These are phyloP conservation scores for Avena sativa DNA, from an alignment of 176 grass and related monocot species.

Conservation along the genomic window DNA sequence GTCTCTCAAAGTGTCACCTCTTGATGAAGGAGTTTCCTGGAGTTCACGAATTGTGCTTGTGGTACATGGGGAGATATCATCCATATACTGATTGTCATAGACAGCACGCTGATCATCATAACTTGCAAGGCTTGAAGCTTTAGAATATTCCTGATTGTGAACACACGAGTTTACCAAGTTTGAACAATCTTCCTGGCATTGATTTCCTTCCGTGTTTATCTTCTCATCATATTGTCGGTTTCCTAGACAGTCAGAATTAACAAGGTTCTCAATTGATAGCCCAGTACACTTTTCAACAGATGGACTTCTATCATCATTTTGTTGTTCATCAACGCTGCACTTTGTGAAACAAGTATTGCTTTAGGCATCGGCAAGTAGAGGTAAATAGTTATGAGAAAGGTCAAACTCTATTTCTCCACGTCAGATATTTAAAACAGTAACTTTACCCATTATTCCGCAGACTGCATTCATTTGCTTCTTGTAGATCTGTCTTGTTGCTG, in stretches of 20 bases:
- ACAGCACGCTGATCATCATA: conserved; percentile 36
- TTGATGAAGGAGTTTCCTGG: conserved; percentile 55
- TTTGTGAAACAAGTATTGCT: conserved; percentile 36
- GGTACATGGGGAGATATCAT: conserved; percentile 58
- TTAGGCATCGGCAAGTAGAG: conserved; percentile 24
- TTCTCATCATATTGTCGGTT: conserved; percentile 37
- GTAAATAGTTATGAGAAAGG: not conserved
- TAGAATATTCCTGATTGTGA: conserved; percentile 43
- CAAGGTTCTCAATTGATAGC: conserved; percentile 35
- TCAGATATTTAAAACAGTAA: conserved; percentile 16
- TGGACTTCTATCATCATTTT: conserved; percentile 24
- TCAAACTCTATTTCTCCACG: conserved; percentile 19
- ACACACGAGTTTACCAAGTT: conserved; percentile 28
- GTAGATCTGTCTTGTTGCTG: conserved; percentile 1
- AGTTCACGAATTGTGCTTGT: conserved; percentile 48
- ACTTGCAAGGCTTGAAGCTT: conserved; percentile 49
- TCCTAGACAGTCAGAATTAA: conserved; percentile 41
- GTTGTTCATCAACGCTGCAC: conserved; percentile 37
- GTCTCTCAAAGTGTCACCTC: conserved; percentile 58
- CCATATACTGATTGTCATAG: conserved; percentile 48
- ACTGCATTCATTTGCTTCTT: conserved; percentile 37
- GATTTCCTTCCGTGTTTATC: conserved; percentile 27
- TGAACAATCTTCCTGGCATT: conserved; percentile 41
- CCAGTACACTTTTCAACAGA: conserved; percentile 42
- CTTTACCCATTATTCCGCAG: conserved; percentile 54